phyloP scores from a whole-genome alignment of 305 asterid species.

The Fraxinus albicans region DNA sequence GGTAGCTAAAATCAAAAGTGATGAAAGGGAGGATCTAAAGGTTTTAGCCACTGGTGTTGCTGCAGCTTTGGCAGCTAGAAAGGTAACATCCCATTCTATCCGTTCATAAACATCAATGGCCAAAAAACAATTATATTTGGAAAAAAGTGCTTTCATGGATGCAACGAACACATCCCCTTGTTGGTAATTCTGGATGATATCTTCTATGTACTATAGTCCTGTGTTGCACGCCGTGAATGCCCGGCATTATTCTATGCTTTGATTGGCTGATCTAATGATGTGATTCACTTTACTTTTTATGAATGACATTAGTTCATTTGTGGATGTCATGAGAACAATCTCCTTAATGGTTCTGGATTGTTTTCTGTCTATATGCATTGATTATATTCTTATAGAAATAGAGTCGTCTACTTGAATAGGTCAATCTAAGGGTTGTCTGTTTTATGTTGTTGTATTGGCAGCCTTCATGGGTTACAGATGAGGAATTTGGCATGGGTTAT shows the following conservation, averaged over 20 bases:
- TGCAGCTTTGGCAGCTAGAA: constrained; percentile 96
- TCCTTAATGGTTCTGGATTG: constrained; percentile 1
- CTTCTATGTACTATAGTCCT: constrained; percentile 8
- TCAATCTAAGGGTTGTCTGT: constrained; percentile 10
- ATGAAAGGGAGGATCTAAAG: constrained; percentile 98
- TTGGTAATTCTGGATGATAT: constrained; percentile 1
- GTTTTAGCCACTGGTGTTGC: constrained; percentile 98
- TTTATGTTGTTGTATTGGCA: constrained; percentile 35
- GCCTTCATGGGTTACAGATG: constrained; percentile 99
- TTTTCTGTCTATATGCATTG: constrained; percentile 7
- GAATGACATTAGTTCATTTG: background rate
- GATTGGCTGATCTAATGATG: constrained; percentile 15
- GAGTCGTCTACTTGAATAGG: constrained; percentile 18
- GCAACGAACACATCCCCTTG: background rate
- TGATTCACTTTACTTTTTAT: constrained; percentile 16
- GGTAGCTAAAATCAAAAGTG: constrained; percentile 98
- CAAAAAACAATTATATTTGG: background rate
- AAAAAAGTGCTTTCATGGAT: background rate
- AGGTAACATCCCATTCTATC: constrained; percentile 47
- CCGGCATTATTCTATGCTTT: constrained; percentile 8
- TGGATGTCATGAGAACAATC: background rate
- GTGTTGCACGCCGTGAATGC: constrained; percentile 5
- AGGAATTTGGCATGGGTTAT: constrained; percentile 99
- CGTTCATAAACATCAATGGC: background rate
- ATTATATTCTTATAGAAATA: constrained; percentile 3